Percentiles rank a stretch among this genome's conserved stretches.
Conservation (phyloP, 768 basidiomycete genomes). For the Mycena haematopus region DNA sequence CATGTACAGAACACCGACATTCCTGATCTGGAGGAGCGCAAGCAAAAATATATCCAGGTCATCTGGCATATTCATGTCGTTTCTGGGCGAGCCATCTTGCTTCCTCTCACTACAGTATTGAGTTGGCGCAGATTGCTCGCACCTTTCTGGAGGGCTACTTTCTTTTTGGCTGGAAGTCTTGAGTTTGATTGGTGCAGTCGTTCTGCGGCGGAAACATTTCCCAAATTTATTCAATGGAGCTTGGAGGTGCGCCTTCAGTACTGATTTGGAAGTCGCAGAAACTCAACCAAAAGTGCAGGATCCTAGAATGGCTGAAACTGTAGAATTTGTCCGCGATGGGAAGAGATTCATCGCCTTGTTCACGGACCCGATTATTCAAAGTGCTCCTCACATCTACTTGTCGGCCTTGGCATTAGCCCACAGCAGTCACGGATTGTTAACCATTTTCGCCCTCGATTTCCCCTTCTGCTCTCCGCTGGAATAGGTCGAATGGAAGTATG, state of each 20-base stretch:
- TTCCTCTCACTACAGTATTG: no score
- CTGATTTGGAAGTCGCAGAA: background rate
- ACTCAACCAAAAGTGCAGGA: background rate
- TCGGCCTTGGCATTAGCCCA: background rate
- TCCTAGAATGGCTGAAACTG: background rate
- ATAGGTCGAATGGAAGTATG: background rate
- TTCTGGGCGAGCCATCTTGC: conserved; percentile 8
- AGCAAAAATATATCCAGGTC: background rate
- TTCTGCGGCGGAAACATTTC: background rate
- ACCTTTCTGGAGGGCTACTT: background rate
- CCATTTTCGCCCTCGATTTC: background rate
- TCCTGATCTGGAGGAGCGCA: background rate
- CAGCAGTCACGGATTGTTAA: background rate
- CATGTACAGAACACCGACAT: background rate
- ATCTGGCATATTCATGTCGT: background rate
- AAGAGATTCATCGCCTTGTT: conserved; percentile 5
- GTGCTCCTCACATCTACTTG: conserved; percentile 8
- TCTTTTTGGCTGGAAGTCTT: conserved; percentile 3
- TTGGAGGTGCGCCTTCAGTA: background rate
- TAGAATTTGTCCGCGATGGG: background rate
- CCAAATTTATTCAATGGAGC: background rate
- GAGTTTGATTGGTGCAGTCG: conserved; percentile 1
- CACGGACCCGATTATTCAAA: background rate
- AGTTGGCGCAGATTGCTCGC: background rate
- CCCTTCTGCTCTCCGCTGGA: background rate